These are phyloP conservation scores for Acanthochlamys bracteata DNA, from an alignment of 106 monocot species.

Conservation along the genomic window DNA sequence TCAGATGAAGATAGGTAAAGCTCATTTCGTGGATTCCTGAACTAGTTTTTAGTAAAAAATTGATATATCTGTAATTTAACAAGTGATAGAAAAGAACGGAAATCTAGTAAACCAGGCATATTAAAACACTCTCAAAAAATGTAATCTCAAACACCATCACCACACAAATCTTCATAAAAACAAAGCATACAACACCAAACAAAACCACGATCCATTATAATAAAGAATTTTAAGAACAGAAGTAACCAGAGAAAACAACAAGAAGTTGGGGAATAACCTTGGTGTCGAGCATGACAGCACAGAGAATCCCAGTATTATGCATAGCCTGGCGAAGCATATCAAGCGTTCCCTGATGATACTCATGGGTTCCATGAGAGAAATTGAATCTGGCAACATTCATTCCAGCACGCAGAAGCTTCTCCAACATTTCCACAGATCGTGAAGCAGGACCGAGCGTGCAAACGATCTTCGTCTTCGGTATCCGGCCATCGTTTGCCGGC, in stretches of 20 bases:
- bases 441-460: conserved; percentile 79
- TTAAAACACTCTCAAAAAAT: no score
- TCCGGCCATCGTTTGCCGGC: conserved; percentile 31
- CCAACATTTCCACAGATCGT: conserved; percentile 56
- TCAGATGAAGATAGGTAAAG: no score
- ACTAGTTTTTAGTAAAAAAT: no score
- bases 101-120: no score
- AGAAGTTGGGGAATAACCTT: conserved; percentile 27
- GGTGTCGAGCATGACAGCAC: conserved; percentile 82
- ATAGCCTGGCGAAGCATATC: conserved; percentile 65
- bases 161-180: no score
- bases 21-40: no score
- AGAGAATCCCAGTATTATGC: conserved; percentile 64
- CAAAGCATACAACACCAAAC: no score
- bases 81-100: no score
- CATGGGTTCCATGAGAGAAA: conserved; percentile 70
- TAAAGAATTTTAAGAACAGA: no score
- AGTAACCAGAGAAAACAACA: not conserved
- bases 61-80: no score
- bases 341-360: conserved; percentile 75
- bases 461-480: conserved; percentile 74
- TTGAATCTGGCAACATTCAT: conserved; percentile 84
- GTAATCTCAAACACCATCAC: no score
- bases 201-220: no score
- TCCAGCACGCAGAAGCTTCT: conserved; percentile 65